phyloP scores from a whole-genome alignment of 2,329 filamentous ascomycete genomes.

The Clarireedia hainanense region DNA sequence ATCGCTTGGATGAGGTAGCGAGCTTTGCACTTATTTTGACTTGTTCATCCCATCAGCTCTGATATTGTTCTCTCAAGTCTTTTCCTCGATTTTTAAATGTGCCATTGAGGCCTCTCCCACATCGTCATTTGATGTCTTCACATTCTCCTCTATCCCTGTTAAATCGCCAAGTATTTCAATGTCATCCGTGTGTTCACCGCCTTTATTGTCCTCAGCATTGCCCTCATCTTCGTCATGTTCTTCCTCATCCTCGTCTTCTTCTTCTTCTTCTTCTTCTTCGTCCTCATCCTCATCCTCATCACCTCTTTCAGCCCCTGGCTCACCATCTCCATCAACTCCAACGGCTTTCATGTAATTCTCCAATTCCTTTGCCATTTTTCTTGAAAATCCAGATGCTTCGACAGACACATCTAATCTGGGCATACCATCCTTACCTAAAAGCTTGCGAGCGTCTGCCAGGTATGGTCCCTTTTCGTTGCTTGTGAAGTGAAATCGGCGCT shows the following conservation, averaged over 20 bases:
- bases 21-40: neutral
- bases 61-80: slow-evolving; percentile 21
- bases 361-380: slow-evolving; percentile 92
- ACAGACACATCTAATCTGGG: slow-evolving; percentile 78
- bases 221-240: slow-evolving; percentile 28
- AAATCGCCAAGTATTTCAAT: neutral
- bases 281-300: slow-evolving; percentile 32
- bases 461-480: slow-evolving; percentile 76
- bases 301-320: slow-evolving; percentile 23
- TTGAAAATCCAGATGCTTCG: slow-evolving; percentile 89
- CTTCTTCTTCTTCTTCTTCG: slow-evolving; percentile 28
- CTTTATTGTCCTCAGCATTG: slow-evolving; percentile 9
- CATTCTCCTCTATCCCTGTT: neutral
- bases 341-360: slow-evolving; percentile 80
- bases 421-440: slow-evolving; percentile 54
- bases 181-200: neutral
- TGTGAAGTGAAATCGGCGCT: slow-evolving; percentile 79
- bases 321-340: slow-evolving; percentile 42
- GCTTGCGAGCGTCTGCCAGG: slow-evolving; percentile 76
- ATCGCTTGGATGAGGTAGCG: neutral
- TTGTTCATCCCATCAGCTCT: neutral
- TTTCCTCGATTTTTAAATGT: slow-evolving; percentile 22
- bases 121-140: neutral
- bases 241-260: slow-evolving; percentile 28
- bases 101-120: slow-evolving; percentile 14